Base-by-base conservation (phyloP, 345 rosid species). In the Hibiscus mutabilis region DNA sequence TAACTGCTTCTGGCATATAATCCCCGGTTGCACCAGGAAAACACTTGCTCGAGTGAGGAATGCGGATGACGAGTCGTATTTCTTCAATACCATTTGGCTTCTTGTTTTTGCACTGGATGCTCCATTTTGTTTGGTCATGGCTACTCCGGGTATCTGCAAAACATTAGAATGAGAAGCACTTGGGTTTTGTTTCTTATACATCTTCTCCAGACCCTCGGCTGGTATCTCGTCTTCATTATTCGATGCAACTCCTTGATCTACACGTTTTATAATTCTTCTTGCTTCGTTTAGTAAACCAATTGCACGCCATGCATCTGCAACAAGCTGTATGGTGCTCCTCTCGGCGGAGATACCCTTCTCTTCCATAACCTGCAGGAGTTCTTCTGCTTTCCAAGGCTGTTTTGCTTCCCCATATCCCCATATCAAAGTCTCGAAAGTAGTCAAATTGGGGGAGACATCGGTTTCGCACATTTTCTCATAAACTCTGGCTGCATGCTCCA, bases 381-480 rank as follows among this genome's bases (percentile, higher is more conserved):
- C 92, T 82, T 89, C 96, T 5, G 90, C 96, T 83, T 85, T 85
- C 92, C 91, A 76, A 2, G 98, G 98, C 76, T 84, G 96, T 60
- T 83, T 91, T 13, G 88, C 90, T 80, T 93, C 97, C 64, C 92
- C 93, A 51, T 70, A 91, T 46, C 96, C 98, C 97, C 96, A 89
- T 70, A 93, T 87, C 52, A 93, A 77, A 55, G 98, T 93, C 83
- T 93, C 97, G 12, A 82, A 93, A 60, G 97, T 87, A 64, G 89
- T 87, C 84, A 84, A 77, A 78, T 89, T 93, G 6, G 98, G 92
- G 42, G 77, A 74, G 51, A 89, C 55, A 27, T 89, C 86, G 0
- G 62, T 67, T 71, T 85, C 80, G 62, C 86, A 73, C 96, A 93
- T 93, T 67, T 80, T 85, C 75, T 85, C 77, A 44, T 82, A 89